Conservation (phyloP, 176 grass and related monocot genomes). For the Dendrocalamus sinicus region DNA sequence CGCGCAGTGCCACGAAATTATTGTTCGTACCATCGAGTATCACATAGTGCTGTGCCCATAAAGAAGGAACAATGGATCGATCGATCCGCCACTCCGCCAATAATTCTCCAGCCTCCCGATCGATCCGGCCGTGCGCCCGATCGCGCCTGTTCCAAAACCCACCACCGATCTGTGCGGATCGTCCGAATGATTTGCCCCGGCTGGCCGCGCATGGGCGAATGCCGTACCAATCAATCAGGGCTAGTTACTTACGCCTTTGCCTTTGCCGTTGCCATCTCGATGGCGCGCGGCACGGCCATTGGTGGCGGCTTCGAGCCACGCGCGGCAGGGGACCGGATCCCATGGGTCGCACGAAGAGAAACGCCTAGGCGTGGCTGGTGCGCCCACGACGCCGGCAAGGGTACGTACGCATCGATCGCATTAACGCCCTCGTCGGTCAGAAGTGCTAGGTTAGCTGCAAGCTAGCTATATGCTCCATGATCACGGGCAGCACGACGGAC, state of each 20-base stretch:
- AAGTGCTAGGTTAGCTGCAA: constrained; percentile 13
- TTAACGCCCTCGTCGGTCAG: constrained; percentile 8
- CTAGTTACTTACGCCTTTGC: too few species aligned
- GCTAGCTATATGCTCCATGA: neutral
- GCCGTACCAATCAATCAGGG: too few species aligned
- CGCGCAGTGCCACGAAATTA: constrained; percentile 12
- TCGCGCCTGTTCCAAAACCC: neutral
- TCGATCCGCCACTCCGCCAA: neutral
- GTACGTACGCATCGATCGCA: constrained; percentile 27
- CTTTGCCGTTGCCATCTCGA: neutral
- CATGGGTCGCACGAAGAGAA: neutral
- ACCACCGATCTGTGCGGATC: neutral
- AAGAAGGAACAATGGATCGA: constrained; percentile 11
- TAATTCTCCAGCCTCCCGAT: neutral
- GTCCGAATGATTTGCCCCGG: neutral
- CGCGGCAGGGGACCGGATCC: neutral
- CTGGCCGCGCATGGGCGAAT: neutral
- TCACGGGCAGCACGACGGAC: neutral
- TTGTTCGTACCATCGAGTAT: constrained; percentile 16
- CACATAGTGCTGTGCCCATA: constrained; percentile 36
- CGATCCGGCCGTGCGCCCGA: neutral
- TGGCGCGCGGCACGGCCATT: neutral
- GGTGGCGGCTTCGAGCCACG: neutral
- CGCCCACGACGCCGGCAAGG: constrained; percentile 31
- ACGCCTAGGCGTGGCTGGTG: neutral